Evolutionary conservation across 305 asterid species (phyloP).

Genomic region (Coffea humblotiana): DNA sequence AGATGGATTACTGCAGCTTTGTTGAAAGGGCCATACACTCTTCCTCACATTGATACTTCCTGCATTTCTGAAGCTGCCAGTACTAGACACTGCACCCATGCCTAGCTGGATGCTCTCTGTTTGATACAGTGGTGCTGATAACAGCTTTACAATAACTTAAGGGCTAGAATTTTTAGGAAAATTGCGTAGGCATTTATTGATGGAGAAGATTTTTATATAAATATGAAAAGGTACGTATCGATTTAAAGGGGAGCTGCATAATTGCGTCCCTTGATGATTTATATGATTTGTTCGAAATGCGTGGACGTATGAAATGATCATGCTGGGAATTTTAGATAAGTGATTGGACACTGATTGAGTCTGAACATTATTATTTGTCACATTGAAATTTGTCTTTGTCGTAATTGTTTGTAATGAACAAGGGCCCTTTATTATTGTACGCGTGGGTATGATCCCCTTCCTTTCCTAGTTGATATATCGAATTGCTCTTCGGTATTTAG

Average conservation of each 20-base stretch:
- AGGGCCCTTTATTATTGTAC: background rate
- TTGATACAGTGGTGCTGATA: background rate
- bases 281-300: no score
- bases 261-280: no score
- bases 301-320: background rate
- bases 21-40: conserved; percentile 31
- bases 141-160: background rate
- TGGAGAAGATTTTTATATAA: no score
- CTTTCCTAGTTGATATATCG: no score
- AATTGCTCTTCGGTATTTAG: no score
- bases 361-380: background rate
- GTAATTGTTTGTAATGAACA: background rate
- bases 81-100: background rate
- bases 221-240: no score
- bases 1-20: conserved; percentile 24
- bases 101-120: background rate
- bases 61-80: conserved; percentile 2
- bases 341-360: background rate
- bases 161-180: background rate
- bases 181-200: background rate
- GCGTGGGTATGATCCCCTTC: background rate
- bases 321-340: background rate
- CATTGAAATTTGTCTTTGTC: background rate
- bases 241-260: no score
- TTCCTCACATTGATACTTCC: conserved; percentile 16